These are phyloP conservation scores for Neofusicoccum cordaticola DNA, from an alignment of 2,329 filamentous ascomycete genomes.

Conservation along the genomic window DNA sequence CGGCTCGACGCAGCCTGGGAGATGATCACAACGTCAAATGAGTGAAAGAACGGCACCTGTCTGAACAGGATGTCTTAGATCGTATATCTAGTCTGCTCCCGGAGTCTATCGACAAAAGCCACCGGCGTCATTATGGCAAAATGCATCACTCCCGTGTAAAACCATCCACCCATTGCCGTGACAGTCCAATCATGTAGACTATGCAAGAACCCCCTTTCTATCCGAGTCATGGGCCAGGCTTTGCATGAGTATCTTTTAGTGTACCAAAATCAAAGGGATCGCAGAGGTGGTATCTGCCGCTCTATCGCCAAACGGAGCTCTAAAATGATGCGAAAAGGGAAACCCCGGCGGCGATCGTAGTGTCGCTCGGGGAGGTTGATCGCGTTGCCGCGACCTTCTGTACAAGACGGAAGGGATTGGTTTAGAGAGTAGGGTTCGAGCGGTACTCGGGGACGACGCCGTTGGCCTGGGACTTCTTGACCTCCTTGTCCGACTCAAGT, in stretches of 20 bases:
- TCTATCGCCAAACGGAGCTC: conserved; percentile 9
- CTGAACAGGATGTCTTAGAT: neutral
- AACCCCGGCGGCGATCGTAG: neutral
- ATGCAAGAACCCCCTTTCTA: conserved; percentile 3
- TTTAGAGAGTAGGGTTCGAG: conserved; percentile 62
- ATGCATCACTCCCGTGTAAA: neutral
- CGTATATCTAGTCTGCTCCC: conserved; percentile 2
- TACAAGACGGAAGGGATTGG: conserved; percentile 5
- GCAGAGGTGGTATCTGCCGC: conserved; percentile 13
- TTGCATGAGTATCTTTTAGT: conserved; percentile 5
- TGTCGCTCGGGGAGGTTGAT: neutral
- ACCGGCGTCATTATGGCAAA: conserved; percentile 4
- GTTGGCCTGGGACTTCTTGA: conserved; percentile 50
- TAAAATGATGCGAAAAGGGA: neutral
- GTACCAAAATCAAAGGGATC: conserved; percentile 1
- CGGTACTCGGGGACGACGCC: conserved; percentile 60
- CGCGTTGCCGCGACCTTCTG: neutral
- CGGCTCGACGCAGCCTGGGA: too few species aligned
- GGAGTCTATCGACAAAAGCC: conserved; percentile 4
- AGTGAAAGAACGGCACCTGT: neutral
- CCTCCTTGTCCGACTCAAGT: conserved; percentile 49
- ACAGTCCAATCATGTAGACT: conserved; percentile 5
- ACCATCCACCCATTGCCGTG: neutral
- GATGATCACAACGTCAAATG: too few species aligned
- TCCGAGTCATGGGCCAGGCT: neutral